These are phyloP conservation scores for Elongisporangium prolatum DNA, from an alignment of 352 stramenopile genomes.

Conservation along the genomic window DNA sequence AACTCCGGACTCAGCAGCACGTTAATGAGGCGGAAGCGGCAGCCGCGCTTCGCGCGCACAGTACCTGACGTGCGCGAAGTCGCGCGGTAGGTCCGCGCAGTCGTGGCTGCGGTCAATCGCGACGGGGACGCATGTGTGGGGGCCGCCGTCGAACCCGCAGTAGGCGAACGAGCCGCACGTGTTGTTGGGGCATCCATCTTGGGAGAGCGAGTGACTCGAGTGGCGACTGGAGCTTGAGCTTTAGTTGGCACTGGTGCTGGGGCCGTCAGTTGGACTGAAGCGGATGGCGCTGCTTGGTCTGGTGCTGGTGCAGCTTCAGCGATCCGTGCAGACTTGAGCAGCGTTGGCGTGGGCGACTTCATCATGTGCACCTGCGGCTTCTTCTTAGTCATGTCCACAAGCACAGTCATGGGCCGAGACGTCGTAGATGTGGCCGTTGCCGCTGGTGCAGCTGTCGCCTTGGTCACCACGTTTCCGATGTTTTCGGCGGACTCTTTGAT, in stretches of 20 bases:
- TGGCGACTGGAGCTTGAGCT: background rate
- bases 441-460: background rate
- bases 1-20: constrained; percentile 58
- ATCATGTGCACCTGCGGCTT: background rate
- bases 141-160: background rate
- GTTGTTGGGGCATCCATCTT: background rate
- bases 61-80: background rate
- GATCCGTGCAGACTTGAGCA: background rate
- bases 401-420: background rate
- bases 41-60: constrained; percentile 39
- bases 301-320: background rate
- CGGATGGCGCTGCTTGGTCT: no score
- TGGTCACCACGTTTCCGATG: background rate
- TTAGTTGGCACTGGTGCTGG: background rate
- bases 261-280: no score
- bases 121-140: no score
- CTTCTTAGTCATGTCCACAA: background rate
- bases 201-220: background rate
- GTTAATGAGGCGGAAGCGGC: constrained; percentile 69
- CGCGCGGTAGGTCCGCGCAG: background rate
- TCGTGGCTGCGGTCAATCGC: background rate
- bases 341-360: background rate
- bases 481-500: background rate
- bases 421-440: background rate
- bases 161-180: no score